Evolutionary conservation across 495 filamentous ascomycete genomes (phyloP), one percentile per base, ranked within the genome.

Genomic region (Geoglossum glabrum): DNA sequence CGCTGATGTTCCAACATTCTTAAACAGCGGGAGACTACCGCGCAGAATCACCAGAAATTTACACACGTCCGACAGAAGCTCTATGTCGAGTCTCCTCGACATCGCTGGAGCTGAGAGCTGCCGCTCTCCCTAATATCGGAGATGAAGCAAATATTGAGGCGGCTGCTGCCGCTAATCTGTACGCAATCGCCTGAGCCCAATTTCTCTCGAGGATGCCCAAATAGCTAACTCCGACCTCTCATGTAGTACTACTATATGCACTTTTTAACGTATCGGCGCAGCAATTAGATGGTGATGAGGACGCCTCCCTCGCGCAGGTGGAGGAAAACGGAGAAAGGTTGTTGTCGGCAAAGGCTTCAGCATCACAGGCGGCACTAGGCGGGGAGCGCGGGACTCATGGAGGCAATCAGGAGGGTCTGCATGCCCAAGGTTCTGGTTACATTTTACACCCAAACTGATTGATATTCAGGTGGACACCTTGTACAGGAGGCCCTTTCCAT

Each of bases 401-500:
- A 9, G 49, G 10, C 7, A 17, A 52, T n/a, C 9, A 21, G 3
- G 23, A 46, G 17, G 28, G 54, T 34, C 1, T 11, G 34, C 17
- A 40, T 6, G 33, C 26, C 31, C 5, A n/a, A 5, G 23, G 21
- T 40, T 21, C n/a, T 11, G 28, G 17, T 56, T 27, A 27, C 25
- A 13, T 40, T n/a, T 27, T 27, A 27, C 25, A 13, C 26, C 6
- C n/a, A 4, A n/a, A 43, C 34, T 40, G 26, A 27, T 8, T 21
- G 33, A n/a, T 2, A 15, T 54, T 4, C 17, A 59, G 65, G 60
- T 15, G 56, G 56, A 34, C 25, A 19, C 25, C 59, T 62, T 34
- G 64, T 67, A 17, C 28, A 61, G 10, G 64, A 68, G 33, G 66
- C 65, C 4, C 59, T 67, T 33, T 25, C 56, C 7, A 66, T 64